Percentiles rank a stretch among this genome's conserved stretches.
Evolutionary conservation across 805 yeast species (phyloP).

Genomic region (Naumovozyma baii): DNA sequence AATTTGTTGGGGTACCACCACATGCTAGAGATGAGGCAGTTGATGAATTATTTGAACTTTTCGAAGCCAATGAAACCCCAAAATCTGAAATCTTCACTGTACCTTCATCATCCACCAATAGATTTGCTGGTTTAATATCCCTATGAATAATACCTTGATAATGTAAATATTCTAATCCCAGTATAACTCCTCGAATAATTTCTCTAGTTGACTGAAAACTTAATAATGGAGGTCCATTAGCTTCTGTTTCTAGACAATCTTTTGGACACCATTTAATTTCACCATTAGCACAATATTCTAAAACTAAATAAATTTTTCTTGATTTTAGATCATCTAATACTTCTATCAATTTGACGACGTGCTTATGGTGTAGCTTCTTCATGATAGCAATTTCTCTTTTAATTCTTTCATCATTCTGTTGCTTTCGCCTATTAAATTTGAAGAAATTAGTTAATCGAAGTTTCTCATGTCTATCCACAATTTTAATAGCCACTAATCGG

Average conservation of each 20-base stretch:
- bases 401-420: conserved; percentile 58
- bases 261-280: conserved; percentile 69
- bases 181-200: conserved; percentile 71
- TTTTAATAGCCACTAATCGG: conserved; percentile 82
- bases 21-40: not conserved
- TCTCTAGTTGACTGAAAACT: conserved; percentile 57
- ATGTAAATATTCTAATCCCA: conserved; percentile 86
- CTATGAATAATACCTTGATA: conserved; percentile 86
- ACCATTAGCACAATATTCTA: conserved; percentile 85
- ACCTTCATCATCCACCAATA: conserved; percentile 59
- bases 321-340: conserved; percentile 81
- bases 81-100: conserved; percentile 90
- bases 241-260: conserved; percentile 32
- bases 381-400: conserved; percentile 85
- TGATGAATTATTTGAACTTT: conserved; percentile 18
- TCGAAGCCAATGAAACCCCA: conserved; percentile 65
- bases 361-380: conserved; percentile 86
- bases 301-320: conserved; percentile 77
- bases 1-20: not conserved
- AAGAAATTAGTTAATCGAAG: conserved; percentile 7
- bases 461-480: conserved; percentile 61
- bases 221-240: conserved; percentile 54
- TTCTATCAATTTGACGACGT: conserved; percentile 78
- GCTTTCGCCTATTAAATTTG: conserved; percentile 34
- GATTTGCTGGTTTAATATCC: conserved; percentile 91